phyloP scores from a whole-genome alignment of 768 basidiomycete genomes.

The Dioszegia aurantiaca region DNA sequence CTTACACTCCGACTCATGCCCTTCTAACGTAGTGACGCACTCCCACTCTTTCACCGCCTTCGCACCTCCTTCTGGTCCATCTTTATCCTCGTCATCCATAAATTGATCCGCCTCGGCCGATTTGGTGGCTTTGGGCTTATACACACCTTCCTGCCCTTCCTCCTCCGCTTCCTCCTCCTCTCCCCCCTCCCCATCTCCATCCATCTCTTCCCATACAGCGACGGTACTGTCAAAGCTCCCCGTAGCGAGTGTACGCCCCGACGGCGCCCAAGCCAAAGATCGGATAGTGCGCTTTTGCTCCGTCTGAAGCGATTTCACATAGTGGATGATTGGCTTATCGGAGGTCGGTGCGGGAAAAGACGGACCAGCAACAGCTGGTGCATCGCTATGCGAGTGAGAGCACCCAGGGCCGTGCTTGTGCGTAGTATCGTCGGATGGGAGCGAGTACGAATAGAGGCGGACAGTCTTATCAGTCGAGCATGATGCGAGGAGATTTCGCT shows the following conservation, averaged over 20 bases:
- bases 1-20: constrained; percentile 96
- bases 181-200: constrained; percentile 56
- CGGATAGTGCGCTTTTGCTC: constrained; percentile 87
- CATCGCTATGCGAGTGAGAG: constrained; percentile 2
- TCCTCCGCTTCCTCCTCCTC: constrained; percentile 50
- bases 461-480: constrained; percentile 94
- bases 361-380: neutral
- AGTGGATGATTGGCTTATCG: neutral
- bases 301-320: constrained; percentile 66
- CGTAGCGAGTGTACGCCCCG: constrained; percentile 79
- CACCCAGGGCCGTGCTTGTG: constrained; percentile 14
- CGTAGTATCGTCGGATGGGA: constrained; percentile 31
- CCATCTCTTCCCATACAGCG: constrained; percentile 79
- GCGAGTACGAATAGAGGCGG: constrained; percentile 70
- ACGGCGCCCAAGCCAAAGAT: constrained; percentile 80
- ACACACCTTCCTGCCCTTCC: constrained; percentile 45
- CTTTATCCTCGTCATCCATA: constrained; percentile 57
- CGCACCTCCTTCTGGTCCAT: constrained; percentile 63
- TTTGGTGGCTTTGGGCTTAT: constrained; percentile 1
- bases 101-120: constrained; percentile 61
- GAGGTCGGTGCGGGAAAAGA: constrained; percentile 10
- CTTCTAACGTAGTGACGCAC: constrained; percentile 78
- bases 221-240: constrained; percentile 93
- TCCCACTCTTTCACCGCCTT: constrained; percentile 81
- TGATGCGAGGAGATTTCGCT: constrained; percentile 75